Conservation (phyloP, 192 early-diverging fungal species). For the Neocallimastix lanati region DNA sequence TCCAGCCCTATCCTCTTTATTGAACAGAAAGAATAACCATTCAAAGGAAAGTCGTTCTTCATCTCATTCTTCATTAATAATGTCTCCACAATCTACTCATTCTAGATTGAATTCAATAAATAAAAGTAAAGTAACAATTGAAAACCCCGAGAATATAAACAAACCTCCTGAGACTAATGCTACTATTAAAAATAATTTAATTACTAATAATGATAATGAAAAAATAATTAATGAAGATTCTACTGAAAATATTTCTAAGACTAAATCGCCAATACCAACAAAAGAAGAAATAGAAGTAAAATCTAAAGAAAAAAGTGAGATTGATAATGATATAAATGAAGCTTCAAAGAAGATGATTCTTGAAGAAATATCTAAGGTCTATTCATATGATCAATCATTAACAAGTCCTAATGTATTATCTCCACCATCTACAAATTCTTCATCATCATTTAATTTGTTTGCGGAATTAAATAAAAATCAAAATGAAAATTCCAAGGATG, state of each 20-base stretch:
- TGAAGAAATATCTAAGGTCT: background rate
- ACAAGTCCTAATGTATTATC: too few species aligned
- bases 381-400: background rate
- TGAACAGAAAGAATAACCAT: background rate
- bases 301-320: too few species aligned
- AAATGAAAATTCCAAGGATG: background rate
- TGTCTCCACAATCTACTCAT: background rate
- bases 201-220: too few species aligned
- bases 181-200: too few species aligned
- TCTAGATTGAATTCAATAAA: too few species aligned
- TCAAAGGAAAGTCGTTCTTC: background rate
- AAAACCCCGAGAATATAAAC: too few species aligned
- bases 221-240: too few species aligned
- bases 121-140: background rate
- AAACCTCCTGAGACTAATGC: too few species aligned
- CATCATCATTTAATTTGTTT: background rate
- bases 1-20: background rate
- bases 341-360: background rate
- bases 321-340: background rate
- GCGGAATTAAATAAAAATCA: background rate
- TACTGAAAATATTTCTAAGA: background rate
- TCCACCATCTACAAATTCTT: too few species aligned
- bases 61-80: background rate
- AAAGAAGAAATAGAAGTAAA: background rate
- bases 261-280: background rate